These are phyloP conservation scores for Syncephalastrum contaminatum DNA, from an alignment of 371 early-diverging fungal genomes.

Conservation along the genomic window DNA sequence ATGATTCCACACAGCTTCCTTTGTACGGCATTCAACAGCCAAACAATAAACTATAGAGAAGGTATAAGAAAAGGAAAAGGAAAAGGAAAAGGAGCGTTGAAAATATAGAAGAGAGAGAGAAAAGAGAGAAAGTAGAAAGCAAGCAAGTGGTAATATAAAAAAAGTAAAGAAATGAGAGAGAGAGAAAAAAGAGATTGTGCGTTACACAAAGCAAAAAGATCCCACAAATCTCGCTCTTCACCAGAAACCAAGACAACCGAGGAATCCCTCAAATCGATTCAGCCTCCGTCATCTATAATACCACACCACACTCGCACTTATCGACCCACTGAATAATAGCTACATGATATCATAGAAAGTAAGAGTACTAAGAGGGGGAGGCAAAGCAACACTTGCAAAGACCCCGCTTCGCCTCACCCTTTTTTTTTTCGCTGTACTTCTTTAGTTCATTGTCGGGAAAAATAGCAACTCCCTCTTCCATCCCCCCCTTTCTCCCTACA, in stretches of 20 bases:
- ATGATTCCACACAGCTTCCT: slow-evolving; percentile 8
- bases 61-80: slow-evolving; percentile 4
- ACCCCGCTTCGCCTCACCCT: too few species aligned
- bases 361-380: not conserved
- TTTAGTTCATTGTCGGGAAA: not conserved
- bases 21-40: slow-evolving; percentile 8
- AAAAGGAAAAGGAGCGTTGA: not conserved
- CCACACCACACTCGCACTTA: too few species aligned
- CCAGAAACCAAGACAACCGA: slow-evolving; percentile 5
- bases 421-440: not conserved
- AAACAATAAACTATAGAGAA: not conserved
- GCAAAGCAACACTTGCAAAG: not conserved
- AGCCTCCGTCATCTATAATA: too few species aligned
- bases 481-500: too few species aligned
- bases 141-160: too few species aligned
- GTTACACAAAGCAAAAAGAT: slow-evolving; percentile 1
- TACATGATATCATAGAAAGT: not conserved
- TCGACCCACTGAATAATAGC: too few species aligned
- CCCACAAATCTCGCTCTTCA: too few species aligned
- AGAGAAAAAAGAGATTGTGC: not conserved
- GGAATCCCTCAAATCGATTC: slow-evolving; percentile 1
- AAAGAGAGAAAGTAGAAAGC: slow-evolving; percentile 1
- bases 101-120: slow-evolving; percentile 1
- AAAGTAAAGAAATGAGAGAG: not conserved
- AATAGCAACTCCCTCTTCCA: not conserved